Evolutionary conservation across 495 filamentous ascomycete species (phyloP), one percentile per base, ranked within the genome.

Genomic region (Neurospora africana): DNA sequence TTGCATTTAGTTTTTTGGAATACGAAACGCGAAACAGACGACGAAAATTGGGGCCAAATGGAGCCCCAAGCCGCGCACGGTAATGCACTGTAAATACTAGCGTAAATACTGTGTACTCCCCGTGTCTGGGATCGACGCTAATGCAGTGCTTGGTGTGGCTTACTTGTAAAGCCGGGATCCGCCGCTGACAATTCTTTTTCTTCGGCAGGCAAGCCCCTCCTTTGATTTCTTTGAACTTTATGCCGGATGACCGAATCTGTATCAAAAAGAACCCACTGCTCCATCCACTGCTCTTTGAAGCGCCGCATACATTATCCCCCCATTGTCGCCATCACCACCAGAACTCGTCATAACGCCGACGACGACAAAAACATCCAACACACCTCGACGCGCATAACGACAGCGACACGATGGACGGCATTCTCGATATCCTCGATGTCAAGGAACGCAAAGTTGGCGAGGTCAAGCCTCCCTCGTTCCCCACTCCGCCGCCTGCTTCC

Each of bases 381-480:
- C 47, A 58, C 2, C 11, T 15, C 10, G n/a, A 27, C 47, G 5
- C 53, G 23, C 11, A 58, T 2, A 4, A 8, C 53, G 2, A 30
- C 27, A 8, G 11, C 53, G 13, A 58, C 47, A 79, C 41, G 38
- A 86, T 86, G 84, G 80, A 84, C 61, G 75, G 75, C 4, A 76
- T 78, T 0, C 61, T 81, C 37, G 86, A 94, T 58, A 84, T 99
- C 61, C 84, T 85, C 33, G 94, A 98, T 73, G 90, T 99, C 80
- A 82, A 88, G 74, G 95, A 98, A 82, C 89, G 92, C 43, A 81
- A 89, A 15, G 78, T 86, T 37, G 76, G 82, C 33, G 81, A 84
- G 17, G 79, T 86, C 2, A 87, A 85, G 61, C 80, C 88, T n/a
- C 92, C 93, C 7, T 84, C 85, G 68, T 89, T 91, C 13, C 90